Percentiles rank a stretch among this genome's conserved stretches.
Evolutionary conservation across 2,329 filamentous ascomycete genomes (phyloP).

Genomic region (Alternaria triticina): DNA sequence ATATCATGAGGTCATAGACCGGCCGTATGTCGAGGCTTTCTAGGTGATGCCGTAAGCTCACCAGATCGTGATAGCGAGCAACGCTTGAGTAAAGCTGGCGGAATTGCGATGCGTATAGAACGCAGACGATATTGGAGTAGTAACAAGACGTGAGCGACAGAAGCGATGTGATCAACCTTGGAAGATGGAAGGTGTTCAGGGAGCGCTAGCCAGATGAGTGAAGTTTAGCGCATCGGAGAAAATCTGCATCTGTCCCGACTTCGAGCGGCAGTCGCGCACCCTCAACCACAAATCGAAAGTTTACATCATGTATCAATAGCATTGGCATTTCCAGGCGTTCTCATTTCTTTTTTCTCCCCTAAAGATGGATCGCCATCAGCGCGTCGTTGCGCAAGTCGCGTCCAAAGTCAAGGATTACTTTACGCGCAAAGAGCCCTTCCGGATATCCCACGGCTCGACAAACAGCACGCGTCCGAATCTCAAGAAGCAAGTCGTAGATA

Average conservation of each 20-base stretch:
- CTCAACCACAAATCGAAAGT: not conserved
- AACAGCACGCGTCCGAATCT: constrained; percentile 71
- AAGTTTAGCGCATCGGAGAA: constrained; percentile 21
- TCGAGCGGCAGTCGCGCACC: not conserved
- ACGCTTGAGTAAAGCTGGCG: not conserved
- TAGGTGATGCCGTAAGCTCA: not conserved
- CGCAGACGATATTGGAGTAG: not conserved
- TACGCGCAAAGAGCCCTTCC: constrained; percentile 64
- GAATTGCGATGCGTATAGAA: not conserved
- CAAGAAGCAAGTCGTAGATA: constrained; percentile 64
- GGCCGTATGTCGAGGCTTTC: not conserved
- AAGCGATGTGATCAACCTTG: not conserved
- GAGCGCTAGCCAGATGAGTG: not conserved
- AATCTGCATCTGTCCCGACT: constrained; percentile 16
- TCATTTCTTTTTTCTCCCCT: not conserved
- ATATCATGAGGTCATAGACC: not conserved
- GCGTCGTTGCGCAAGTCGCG: constrained; percentile 55
- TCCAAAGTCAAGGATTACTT: constrained; percentile 58
- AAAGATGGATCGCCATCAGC: constrained; percentile 51
- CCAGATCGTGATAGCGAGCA: not conserved
- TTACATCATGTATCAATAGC: constrained; percentile 27
- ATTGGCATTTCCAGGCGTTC: constrained; percentile 19
- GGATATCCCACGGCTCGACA: constrained; percentile 79
- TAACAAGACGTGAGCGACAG: not conserved
- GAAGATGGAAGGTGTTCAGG: not conserved